phyloP scores from a whole-genome alignment of 2,329 filamentous ascomycete genomes.

The Curvularia hawaiiensis region DNA sequence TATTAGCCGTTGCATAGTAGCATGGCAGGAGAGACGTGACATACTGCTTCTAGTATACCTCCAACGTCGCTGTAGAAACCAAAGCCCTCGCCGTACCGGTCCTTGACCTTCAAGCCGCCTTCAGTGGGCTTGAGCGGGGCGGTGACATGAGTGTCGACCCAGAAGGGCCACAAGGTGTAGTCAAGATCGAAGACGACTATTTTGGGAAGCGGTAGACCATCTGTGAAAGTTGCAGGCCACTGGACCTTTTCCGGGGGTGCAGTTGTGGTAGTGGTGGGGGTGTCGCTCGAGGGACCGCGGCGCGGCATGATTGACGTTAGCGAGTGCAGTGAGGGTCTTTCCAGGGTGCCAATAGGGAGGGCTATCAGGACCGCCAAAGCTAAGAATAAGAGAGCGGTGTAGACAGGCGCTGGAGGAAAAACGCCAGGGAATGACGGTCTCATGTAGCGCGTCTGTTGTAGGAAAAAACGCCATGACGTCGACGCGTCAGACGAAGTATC shows the following conservation, averaged over 20 bases:
- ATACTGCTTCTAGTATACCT: conserved; percentile 47
- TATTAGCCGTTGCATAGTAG: not conserved
- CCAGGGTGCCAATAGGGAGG: not conserved
- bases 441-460: conserved; percentile 8
- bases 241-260: conserved; percentile 43
- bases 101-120: conserved; percentile 56
- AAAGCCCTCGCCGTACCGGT: conserved; percentile 54
- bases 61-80: conserved; percentile 56
- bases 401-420: not conserved
- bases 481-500: conserved; percentile 9
- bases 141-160: conserved; percentile 91
- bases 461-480: conserved; percentile 16
- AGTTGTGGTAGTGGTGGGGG: conserved; percentile 37
- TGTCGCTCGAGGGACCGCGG: conserved; percentile 11
- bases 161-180: conserved; percentile 99
- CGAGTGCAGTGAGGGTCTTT: not conserved
- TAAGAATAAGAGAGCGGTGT: not conserved
- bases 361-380: not conserved
- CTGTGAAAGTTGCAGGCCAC: conserved; percentile 63
- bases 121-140: conserved; percentile 66
- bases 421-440: not conserved
- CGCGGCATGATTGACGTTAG: conserved; percentile 36
- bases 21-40: not conserved
- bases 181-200: conserved; percentile 94
- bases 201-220: conserved; percentile 74